Evolutionary conservation across 176 grass and related monocot genomes (phyloP), one percentile per base, ranked within the genome.

Genomic region (Lolium perenne): DNA sequence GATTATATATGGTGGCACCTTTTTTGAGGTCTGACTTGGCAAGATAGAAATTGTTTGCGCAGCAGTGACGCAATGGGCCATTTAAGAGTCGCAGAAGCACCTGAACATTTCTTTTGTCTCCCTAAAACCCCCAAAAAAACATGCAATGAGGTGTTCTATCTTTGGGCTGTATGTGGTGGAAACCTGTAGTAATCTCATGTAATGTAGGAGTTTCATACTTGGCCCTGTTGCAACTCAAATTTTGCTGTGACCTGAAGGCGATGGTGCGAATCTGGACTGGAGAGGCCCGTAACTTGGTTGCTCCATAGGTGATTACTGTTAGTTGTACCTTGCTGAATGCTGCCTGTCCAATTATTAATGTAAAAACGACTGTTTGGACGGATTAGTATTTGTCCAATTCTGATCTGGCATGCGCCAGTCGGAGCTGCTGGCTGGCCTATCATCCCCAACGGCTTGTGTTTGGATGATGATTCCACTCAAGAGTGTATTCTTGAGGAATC

Each of bases 1-100:
- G 47, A 38, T 80, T 12, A 57, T 59, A 57, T 59, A 23, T 68
- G 43, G 71, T 78, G 29, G 75, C 49, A 87, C 21, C 57, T 53
- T 84, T 87, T 83, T 55, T 57, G 63, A 71, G 63, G 15, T 77
- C 59, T 5, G 20, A 38, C 25, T 81, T 69, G 11, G 21, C 69
- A 78, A 50, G 16, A 49, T 48, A 76, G 8, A 83, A 46, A 46
- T 11, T 66, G 25, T 69, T 49, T 69, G 54, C 14, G n/a, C 38
- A 29, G 46, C 46, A 9, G 18, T 58, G 18, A 7, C 59, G 35
- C 47, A 47, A 50, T 49, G 84, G 12, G 45, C 80, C 62, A 70
- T 71, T 23, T 14, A 77, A 84, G 41, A 10, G 8, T 80, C 50
- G 25, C 48, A 35, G 57, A 48, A 53, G 80, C 51, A 47, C 47